phyloP scores from a whole-genome alignment of 140 eudicot genomes.

The Stevia rebaudiana region DNA sequence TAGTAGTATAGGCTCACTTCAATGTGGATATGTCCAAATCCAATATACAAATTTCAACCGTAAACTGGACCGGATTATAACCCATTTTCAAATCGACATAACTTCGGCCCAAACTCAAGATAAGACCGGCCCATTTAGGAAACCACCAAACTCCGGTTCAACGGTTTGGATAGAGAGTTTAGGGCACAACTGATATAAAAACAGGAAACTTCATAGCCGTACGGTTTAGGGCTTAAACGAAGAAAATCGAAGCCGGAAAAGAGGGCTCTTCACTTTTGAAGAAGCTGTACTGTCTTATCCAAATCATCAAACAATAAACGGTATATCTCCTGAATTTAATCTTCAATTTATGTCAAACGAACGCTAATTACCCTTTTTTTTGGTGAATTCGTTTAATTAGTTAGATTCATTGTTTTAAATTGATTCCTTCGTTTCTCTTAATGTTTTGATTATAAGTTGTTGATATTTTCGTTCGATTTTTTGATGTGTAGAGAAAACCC shows the following conservation, averaged over 20 bases:
- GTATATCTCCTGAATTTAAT: background rate
- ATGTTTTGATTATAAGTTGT: background rate
- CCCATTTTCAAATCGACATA: background rate
- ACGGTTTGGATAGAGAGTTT: constrained; percentile 31
- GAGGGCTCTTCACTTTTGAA: constrained; percentile 47
- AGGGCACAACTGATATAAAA: constrained; percentile 54
- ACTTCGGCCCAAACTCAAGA: background rate
- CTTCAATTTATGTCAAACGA: constrained; percentile 2
- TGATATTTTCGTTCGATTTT: background rate
- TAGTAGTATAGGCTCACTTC: no score
- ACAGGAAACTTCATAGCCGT: constrained; percentile 21
- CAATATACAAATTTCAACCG: background rate
- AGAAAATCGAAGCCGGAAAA: constrained; percentile 63
- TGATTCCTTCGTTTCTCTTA: background rate
- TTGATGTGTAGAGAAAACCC: constrained; percentile 13
- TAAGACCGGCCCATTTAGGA: constrained; percentile 3
- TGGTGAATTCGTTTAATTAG: background rate
- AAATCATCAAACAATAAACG: constrained; percentile 22
- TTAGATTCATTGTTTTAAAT: constrained; percentile 5
- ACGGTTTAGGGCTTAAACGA: constrained; percentile 73
- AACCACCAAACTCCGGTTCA: constrained; percentile 20
- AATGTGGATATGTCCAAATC: no score
- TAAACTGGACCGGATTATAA: background rate
- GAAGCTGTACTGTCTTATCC: constrained; percentile 21
- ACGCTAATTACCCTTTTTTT: background rate